These are phyloP conservation scores for Rubia occidens DNA, from an alignment of 305 asterid genomes.

Conservation along the genomic window DNA sequence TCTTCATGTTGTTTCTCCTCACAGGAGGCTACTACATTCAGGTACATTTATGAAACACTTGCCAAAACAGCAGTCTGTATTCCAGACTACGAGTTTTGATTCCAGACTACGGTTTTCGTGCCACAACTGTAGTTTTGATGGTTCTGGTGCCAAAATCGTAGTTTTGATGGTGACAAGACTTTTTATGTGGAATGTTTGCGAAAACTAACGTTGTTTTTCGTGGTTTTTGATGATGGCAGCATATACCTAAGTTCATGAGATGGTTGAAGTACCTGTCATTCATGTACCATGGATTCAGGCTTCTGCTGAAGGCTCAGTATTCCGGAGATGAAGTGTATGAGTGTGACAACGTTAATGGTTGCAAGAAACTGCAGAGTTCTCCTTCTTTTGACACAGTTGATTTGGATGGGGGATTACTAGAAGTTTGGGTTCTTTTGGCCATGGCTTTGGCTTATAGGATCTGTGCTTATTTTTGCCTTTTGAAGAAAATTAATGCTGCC, in stretches of 20 bases:
- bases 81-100: too few species aligned
- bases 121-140: too few species aligned
- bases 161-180: neutral
- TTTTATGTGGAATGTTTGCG: neutral
- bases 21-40: constrained; percentile 96
- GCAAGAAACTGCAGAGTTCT: constrained; percentile 63
- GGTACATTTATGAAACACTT: constrained; percentile 24
- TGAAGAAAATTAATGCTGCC: constrained; percentile 40
- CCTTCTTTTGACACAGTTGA: constrained; percentile 77
- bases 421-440: constrained; percentile 69
- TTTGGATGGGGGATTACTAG: constrained; percentile 57
- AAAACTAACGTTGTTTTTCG: neutral
- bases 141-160: too few species aligned
- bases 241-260: constrained; percentile 71
- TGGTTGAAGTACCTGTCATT: constrained; percentile 86
- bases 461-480: constrained; percentile 56
- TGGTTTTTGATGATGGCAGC: constrained; percentile 29
- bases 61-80: too few species aligned
- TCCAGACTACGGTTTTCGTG: too few species aligned
- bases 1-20: constrained; percentile 82
- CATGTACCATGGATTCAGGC: constrained; percentile 85
- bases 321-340: constrained; percentile 61
- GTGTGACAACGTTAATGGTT: constrained; percentile 58
- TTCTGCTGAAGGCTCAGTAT: constrained; percentile 76
- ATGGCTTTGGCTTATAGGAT: constrained; percentile 74